These are phyloP conservation scores for Fusarium camptoceras DNA, from an alignment of 2,329 filamentous ascomycete species.

Conservation along the genomic window DNA sequence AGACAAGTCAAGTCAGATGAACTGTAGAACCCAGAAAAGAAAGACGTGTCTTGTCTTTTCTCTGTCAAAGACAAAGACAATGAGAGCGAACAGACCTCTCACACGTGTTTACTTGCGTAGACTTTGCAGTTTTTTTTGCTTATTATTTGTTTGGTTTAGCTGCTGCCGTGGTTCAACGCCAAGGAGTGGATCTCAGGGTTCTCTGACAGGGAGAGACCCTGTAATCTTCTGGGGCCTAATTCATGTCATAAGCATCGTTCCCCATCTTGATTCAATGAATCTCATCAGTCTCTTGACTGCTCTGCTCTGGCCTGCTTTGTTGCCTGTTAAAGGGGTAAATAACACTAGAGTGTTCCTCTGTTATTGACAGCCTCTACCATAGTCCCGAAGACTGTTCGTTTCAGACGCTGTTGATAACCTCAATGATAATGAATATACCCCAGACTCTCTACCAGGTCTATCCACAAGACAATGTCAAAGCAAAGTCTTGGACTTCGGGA, in stretches of 20 bases:
- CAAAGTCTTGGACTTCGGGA: not conserved
- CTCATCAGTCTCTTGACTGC: not conserved
- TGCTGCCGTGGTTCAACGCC: slow-evolving; percentile 9
- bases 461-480: not conserved
- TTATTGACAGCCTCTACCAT: not conserved
- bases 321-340: slow-evolving; percentile 12
- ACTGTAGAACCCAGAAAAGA: not conserved
- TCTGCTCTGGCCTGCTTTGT: not conserved
- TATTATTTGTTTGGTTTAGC: not conserved
- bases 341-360: not conserved
- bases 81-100: slow-evolving; percentile 4
- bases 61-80: not conserved
- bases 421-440: not conserved
- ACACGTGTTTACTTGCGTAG: slow-evolving; percentile 9
- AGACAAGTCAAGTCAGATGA: not conserved
- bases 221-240: slow-evolving; percentile 3
- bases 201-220: slow-evolving; percentile 17
- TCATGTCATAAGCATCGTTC: slow-evolving; percentile 11
- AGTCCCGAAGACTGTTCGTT: not conserved
- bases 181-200: slow-evolving; percentile 24
- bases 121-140: not conserved
- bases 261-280: slow-evolving; percentile 17
- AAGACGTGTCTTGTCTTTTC: not conserved
- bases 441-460: not conserved
- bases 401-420: slow-evolving; percentile 1